A percentile compares a stretch with the other conserved stretches of the same genome.
phyloP scores from a whole-genome alignment of 2,329 filamentous ascomycete species.

The Gaeumannomyces tritici region DNA sequence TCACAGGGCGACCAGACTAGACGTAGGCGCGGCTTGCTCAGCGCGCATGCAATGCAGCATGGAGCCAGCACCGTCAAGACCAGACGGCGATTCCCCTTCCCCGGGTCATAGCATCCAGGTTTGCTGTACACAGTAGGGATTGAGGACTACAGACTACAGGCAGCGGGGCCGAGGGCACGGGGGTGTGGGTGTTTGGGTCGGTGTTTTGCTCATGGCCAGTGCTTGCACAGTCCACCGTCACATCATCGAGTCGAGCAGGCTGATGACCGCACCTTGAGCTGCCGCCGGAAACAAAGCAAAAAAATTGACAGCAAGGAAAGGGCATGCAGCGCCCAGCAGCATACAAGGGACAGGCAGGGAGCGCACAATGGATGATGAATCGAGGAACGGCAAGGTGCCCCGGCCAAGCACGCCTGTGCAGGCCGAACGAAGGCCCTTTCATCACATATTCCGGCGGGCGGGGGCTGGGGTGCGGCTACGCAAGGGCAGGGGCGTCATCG shows the following conservation, averaged over 20 bases:
- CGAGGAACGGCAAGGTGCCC: neutral
- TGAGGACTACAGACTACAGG: too few species aligned
- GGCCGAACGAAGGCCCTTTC: neutral
- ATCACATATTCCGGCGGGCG: too few species aligned
- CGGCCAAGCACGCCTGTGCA: too few species aligned
- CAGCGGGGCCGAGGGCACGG: too few species aligned
- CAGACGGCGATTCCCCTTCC: neutral
- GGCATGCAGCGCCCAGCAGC: neutral
- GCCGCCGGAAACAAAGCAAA: neutral
- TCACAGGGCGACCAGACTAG: neutral
- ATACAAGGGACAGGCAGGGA: neutral
- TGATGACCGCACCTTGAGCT: neutral
- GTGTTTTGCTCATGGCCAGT: neutral
- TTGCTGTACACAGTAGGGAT: neutral
- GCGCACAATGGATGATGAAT: neutral
- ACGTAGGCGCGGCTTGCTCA: neutral
- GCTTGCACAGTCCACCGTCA: neutral
- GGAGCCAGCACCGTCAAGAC: neutral
- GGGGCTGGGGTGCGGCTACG: too few species aligned
- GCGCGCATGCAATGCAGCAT: neutral
- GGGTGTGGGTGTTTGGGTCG: neutral
- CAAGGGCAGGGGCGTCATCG: too few species aligned
- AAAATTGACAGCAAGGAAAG: neutral
- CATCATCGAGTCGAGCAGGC: neutral
- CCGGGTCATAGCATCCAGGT: neutral